These are phyloP conservation scores for Talinum fruticosum DNA, from an alignment of 148 eudicot genomes.

Conservation along the genomic window DNA sequence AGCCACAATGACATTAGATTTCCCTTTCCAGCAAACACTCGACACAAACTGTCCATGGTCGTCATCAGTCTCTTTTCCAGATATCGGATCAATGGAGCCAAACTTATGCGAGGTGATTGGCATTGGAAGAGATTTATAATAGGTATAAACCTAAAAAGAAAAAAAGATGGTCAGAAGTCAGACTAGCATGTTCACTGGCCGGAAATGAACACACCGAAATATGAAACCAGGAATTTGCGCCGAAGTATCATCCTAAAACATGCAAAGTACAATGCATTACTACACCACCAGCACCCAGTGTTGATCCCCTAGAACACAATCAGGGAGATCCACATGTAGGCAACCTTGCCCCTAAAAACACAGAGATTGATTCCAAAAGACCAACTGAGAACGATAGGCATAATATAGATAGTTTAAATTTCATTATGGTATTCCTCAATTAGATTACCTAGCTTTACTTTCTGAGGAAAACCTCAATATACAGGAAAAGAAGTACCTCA, in stretches of 20 bases:
- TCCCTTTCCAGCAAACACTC: slow-evolving; percentile 88
- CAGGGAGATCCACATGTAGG: no score
- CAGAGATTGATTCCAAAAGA: no score
- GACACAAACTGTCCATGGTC: slow-evolving; percentile 91
- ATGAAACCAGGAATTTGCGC: neutral
- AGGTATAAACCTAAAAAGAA: slow-evolving; percentile 73
- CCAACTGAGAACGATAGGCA: neutral
- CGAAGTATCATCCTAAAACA: neutral
- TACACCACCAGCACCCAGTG: no score
- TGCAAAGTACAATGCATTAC: neutral
- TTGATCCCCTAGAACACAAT: no score
- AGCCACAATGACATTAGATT: slow-evolving; percentile 77
- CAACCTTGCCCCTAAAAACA: no score
- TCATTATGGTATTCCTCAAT: neutral
- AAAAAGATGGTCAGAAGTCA: slow-evolving; percentile 7
- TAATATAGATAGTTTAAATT: neutral
- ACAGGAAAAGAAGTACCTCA: slow-evolving; percentile 46
- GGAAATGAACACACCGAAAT: neutral
- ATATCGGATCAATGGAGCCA: slow-evolving; percentile 82
- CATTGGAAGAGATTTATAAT: slow-evolving; percentile 80
- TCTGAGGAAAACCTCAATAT: neutral
- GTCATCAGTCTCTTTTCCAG: slow-evolving; percentile 84
- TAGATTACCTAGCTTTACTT: neutral
- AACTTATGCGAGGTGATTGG: slow-evolving; percentile 88
- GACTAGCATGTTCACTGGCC: neutral